phyloP scores from a whole-genome alignment of 139 green algal species.

The Eudorina sp. region DNA sequence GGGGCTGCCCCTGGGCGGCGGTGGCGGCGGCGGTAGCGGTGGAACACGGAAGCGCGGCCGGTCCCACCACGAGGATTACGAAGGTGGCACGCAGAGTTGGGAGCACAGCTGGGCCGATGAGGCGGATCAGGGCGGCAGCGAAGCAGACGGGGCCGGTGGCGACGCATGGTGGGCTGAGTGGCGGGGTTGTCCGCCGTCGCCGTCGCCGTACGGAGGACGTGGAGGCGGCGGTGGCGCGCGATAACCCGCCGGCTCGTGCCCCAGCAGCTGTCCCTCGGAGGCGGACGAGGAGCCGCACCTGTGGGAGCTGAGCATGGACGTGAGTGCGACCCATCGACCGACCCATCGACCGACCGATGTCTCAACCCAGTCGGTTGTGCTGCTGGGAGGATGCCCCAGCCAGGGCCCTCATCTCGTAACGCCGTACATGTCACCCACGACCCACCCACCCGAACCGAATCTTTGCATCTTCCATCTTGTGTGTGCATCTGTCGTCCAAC shows the following conservation, averaged over 20 bases:
- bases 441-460: no score
- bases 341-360: no score
- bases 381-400: no score
- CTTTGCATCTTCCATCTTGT: no score
- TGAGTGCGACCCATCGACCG: no score
- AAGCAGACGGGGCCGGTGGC: background rate
- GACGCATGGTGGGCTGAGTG: slow-evolving; percentile 18
- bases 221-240: no score
- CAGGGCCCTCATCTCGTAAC: no score
- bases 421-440: no score
- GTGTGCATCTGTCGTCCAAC: no score
- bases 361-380: no score
- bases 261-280: background rate
- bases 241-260: no score
- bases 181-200: background rate
- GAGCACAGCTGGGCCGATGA: background rate
- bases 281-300: slow-evolving; percentile 25
- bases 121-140: background rate
- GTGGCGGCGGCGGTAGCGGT: background rate
- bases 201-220: background rate
- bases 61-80: background rate
- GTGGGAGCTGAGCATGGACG: background rate
- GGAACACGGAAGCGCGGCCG: background rate
- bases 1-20: no score
- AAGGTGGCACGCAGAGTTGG: background rate